Evolutionary conservation across 805 yeast species (phyloP).

Genomic region (Cyberlindnera xishuangbannaensis): DNA sequence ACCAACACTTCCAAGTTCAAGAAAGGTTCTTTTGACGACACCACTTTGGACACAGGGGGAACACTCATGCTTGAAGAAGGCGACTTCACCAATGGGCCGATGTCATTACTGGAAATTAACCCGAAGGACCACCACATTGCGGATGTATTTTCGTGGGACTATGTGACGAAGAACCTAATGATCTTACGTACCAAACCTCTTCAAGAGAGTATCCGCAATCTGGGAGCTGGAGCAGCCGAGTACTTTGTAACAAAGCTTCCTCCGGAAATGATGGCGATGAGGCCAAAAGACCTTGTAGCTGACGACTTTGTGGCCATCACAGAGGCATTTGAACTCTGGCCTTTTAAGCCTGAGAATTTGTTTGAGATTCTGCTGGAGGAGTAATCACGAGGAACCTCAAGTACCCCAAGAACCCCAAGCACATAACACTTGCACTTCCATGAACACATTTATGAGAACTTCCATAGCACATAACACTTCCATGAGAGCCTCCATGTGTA

Average conservation of each 20-base stretch:
- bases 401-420: too few relatives aligned
- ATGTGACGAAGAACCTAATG: conserved; percentile 57
- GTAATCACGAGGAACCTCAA: too few relatives aligned
- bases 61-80: conserved; percentile 25
- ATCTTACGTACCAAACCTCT: conserved; percentile 41
- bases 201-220: conserved; percentile 38
- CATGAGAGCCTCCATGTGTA: too few relatives aligned
- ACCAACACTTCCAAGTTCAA: conserved; percentile 23
- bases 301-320: conserved; percentile 52
- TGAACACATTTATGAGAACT: too few relatives aligned
- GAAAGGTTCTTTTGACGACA: conserved; percentile 16
- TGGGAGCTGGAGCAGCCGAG: conserved; percentile 80
- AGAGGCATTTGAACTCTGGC: conserved; percentile 63
- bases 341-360: conserved; percentile 65
- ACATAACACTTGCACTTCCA: too few relatives aligned
- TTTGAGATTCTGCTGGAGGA: neutral
- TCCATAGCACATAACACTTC: too few relatives aligned
- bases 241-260: conserved; percentile 36
- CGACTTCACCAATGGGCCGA: conserved; percentile 23
- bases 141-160: conserved; percentile 57
- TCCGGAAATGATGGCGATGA: conserved; percentile 35
- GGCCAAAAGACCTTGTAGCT: conserved; percentile 42
- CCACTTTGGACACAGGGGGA: conserved; percentile 10
- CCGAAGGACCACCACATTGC: conserved; percentile 37
- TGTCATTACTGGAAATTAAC: conserved; percentile 49